Percentiles rank a stretch among this genome's conserved stretches.
These are phyloP conservation scores for Debaryomycetaceae sp. DNA, from an alignment of 1,139 yeast genomes.

Conservation along the genomic window DNA sequence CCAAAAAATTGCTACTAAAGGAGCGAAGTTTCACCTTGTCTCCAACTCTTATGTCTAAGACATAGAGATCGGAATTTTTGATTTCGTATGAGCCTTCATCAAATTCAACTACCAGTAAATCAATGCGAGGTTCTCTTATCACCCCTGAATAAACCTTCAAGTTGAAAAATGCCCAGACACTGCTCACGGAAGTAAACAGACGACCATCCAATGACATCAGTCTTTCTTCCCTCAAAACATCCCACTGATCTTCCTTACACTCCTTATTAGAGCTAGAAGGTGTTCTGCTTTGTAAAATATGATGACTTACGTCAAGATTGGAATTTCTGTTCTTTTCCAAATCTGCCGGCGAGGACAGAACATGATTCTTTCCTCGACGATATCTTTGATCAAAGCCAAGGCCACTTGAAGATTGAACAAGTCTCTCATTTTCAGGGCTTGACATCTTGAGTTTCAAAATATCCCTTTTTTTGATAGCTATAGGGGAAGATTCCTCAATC, in stretches of 20 bases:
- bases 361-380: neutral
- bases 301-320: neutral
- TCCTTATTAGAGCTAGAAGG: neutral
- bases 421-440: constrained; percentile 5
- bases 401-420: neutral
- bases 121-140: constrained; percentile 16
- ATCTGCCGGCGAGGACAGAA: constrained; percentile 8
- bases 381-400: constrained; percentile 1
- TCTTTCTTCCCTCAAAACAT: constrained; percentile 16
- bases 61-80: constrained; percentile 26
- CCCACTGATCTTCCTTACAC: neutral
- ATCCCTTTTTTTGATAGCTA: constrained; percentile 5
- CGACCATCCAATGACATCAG: constrained; percentile 6
- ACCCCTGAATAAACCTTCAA: constrained; percentile 36
- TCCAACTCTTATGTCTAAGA: constrained; percentile 36
- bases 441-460: constrained; percentile 4
- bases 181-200: constrained; percentile 13
- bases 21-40: constrained; percentile 22
- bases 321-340: neutral
- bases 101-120: constrained; percentile 29
- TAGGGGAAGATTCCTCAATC: constrained; percentile 9
- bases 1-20: constrained; percentile 25
- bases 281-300: neutral
- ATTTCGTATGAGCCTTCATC: constrained; percentile 29
- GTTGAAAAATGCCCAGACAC: constrained; percentile 38